phyloP scores from a whole-genome alignment of 495 filamentous ascomycete genomes.

The Lepraria neglecta region DNA sequence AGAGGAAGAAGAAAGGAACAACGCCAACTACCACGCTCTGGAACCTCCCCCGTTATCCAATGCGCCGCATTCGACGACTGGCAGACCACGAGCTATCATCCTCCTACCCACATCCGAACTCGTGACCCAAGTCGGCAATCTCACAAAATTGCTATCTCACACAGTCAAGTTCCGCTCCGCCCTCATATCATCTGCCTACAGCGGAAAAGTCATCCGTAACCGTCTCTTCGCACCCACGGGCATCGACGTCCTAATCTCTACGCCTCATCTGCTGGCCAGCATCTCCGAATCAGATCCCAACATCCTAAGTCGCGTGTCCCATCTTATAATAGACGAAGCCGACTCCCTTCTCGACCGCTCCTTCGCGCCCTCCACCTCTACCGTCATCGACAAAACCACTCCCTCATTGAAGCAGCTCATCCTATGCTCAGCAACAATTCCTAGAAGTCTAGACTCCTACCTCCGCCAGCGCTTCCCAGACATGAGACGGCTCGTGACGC shows the following conservation, averaged over 20 bases:
- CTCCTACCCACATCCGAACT: slow-evolving; percentile 92
- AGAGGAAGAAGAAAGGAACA: slow-evolving; percentile 43
- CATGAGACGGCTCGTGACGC: slow-evolving; percentile 78
- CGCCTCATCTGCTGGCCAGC: slow-evolving; percentile 79
- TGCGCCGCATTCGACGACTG: slow-evolving; percentile 62
- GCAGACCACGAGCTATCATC: slow-evolving; percentile 74
- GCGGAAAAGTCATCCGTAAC: slow-evolving; percentile 72
- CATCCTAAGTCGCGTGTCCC: slow-evolving; percentile 75
- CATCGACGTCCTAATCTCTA: slow-evolving; percentile 80
- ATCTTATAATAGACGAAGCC: slow-evolving; percentile 89
- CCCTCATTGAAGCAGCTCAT: slow-evolving; percentile 83
- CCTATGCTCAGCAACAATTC: slow-evolving; percentile 94
- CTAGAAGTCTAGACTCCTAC: slow-evolving; percentile 74
- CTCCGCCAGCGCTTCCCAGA: slow-evolving; percentile 75
- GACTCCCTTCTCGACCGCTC: slow-evolving; percentile 91
- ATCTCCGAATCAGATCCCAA: slow-evolving; percentile 83
- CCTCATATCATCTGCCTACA: slow-evolving; percentile 68
- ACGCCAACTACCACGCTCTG: slow-evolving; percentile 42
- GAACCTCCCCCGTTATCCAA: slow-evolving; percentile 53
- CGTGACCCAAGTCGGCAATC: slow-evolving; percentile 73
- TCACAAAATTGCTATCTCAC: slow-evolving; percentile 77
- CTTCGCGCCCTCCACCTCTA: slow-evolving; percentile 73
- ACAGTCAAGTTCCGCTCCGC: slow-evolving; percentile 74
- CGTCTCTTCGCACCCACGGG: slow-evolving; percentile 74
- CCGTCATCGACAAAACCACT: slow-evolving; percentile 67